Conservation (phyloP, 495 filamentous ascomycete species). For the Stereocaulon alpinum region DNA sequence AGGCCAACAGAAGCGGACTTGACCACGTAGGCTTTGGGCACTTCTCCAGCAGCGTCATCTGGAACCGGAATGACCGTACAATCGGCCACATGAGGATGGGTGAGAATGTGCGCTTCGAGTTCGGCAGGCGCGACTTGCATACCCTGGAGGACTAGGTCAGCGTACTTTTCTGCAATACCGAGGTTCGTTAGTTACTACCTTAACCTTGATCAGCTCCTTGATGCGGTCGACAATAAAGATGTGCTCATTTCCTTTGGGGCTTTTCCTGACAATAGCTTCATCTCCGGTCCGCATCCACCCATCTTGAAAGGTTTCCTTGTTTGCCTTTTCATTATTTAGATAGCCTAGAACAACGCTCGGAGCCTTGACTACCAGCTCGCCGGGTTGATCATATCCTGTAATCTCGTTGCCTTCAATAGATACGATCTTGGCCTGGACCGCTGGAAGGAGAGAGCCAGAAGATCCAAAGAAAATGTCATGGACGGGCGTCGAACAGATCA, state of each 20-base stretch:
- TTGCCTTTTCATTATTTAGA: constrained; percentile 75
- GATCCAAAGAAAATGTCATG: constrained; percentile 63
- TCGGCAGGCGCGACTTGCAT: constrained; percentile 89
- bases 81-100: constrained; percentile 71
- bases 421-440: constrained; percentile 57
- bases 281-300: constrained; percentile 83
- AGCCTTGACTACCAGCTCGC: constrained; percentile 67
- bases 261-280: constrained; percentile 59
- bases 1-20: constrained; percentile 51
- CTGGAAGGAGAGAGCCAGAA: constrained; percentile 61
- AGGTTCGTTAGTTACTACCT: constrained; percentile 40
- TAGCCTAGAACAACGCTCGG: constrained; percentile 77
- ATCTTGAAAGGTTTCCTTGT: constrained; percentile 65
- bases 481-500: constrained; percentile 54
- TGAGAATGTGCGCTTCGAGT: constrained; percentile 78
- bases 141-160: constrained; percentile 41
- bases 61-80: constrained; percentile 75
- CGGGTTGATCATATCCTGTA: constrained; percentile 61
- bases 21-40: constrained; percentile 81
- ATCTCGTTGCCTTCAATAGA: constrained; percentile 67
- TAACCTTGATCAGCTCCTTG: constrained; percentile 92
- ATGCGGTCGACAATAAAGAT: constrained; percentile 77
- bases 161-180: not conserved
- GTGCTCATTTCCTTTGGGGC: constrained; percentile 61
- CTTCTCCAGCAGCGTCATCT: constrained; percentile 65